phyloP scores from a whole-genome alignment of 129 eudicot genomes.

The Pseudognaphalium luteoalbum region DNA sequence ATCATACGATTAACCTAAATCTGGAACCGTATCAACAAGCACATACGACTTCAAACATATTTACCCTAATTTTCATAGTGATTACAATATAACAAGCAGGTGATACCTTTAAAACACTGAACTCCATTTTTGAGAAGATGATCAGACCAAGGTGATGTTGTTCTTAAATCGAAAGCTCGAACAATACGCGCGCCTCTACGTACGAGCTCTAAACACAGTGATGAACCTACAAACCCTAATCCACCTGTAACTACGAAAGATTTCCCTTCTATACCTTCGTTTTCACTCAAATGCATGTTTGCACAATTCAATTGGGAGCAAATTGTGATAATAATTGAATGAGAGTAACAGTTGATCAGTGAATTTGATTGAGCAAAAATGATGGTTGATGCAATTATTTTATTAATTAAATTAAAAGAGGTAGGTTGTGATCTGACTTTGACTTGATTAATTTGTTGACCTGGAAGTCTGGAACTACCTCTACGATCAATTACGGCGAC shows the following conservation, averaged over 20 bases:
- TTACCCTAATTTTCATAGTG: not conserved
- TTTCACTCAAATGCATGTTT: conserved; percentile 91
- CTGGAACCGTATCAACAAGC: not conserved
- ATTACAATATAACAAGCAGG: not conserved
- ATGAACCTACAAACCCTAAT: conserved; percentile 79
- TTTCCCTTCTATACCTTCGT: conserved; percentile 85
- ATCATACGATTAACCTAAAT: no score
- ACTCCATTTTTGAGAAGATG: conserved; percentile 54
- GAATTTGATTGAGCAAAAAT: not conserved
- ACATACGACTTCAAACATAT: not conserved
- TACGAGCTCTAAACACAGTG: conserved; percentile 75
- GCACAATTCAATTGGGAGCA: not conserved
- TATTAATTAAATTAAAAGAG: not conserved
- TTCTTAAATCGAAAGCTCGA: conserved; percentile 65
- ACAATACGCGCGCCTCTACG: conserved; percentile 83
- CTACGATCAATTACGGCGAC: no score
- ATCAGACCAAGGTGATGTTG: conserved; percentile 66
- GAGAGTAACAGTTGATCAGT: not conserved
- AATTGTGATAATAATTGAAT: not conserved
- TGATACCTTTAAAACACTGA: conserved; percentile 50
- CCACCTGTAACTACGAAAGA: conserved; percentile 87
- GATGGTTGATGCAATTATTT: not conserved
- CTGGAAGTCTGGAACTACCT: no score
- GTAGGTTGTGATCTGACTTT: not conserved
- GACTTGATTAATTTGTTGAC: no score